Percentiles rank a stretch among this genome's conserved stretches.
phyloP scores from a whole-genome alignment of 1,284 basidiomycete species.

The Austroboletus novae-zelandiae region DNA sequence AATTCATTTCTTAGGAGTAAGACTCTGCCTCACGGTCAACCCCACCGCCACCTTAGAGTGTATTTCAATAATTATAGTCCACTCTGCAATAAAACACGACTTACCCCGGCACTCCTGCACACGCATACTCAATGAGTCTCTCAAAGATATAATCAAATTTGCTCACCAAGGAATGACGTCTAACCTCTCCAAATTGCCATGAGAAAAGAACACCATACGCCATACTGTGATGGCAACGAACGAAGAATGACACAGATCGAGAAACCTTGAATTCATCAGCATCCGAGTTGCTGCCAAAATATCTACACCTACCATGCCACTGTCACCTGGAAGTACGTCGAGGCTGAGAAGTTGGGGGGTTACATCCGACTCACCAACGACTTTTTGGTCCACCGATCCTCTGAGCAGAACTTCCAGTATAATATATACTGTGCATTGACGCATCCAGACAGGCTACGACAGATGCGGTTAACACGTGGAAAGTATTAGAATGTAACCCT shows the following conservation, averaged over 20 bases:
- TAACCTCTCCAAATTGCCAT: slow-evolving; percentile 12
- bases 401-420: slow-evolving; percentile 19
- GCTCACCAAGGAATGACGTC: slow-evolving; percentile 26
- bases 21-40: slow-evolving; percentile 15
- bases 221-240: slow-evolving; percentile 22
- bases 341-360: background rate
- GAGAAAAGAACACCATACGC: slow-evolving; percentile 20
- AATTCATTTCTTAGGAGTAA: background rate
- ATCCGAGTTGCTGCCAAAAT: background rate
- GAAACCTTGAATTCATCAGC: slow-evolving; percentile 10
- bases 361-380: slow-evolving; percentile 12
- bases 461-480: background rate
- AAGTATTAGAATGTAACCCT: background rate
- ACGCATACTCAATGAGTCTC: background rate
- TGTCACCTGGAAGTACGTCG: slow-evolving; percentile 13
- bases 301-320: slow-evolving; percentile 17
- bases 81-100: background rate
- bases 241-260: slow-evolving; percentile 22
- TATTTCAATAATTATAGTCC: background rate
- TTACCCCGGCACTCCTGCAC: slow-evolving; percentile 27
- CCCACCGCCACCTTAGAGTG: slow-evolving; percentile 13
- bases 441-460: slow-evolving; percentile 25
- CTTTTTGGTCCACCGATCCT: slow-evolving; percentile 17
- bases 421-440: slow-evolving; percentile 25
- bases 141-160: background rate